A percentile compares a stretch with the other conserved stretches of the same genome.
phyloP scores from a whole-genome alignment of 1,284 basidiomycete genomes.

The Sanghuangporus baumii region DNA sequence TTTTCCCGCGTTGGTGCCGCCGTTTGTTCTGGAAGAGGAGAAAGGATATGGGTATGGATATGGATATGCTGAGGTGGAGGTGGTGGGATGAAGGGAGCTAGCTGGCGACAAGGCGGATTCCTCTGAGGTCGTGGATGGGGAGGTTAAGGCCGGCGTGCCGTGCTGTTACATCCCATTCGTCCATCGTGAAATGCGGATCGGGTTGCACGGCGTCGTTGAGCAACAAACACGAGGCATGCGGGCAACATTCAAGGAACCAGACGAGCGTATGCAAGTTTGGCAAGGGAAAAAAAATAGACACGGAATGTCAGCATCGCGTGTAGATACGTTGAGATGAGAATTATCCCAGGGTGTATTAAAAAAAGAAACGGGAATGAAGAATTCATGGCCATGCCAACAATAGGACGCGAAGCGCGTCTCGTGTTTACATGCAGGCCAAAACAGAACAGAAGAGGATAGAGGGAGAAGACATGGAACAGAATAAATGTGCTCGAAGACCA shows the following conservation, averaged over 20 bases:
- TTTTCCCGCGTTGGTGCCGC: neutral
- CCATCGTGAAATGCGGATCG: neutral
- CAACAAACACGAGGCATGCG: neutral
- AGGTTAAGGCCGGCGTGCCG: conserved; percentile 10
- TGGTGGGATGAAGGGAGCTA: neutral
- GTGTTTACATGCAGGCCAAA: neutral
- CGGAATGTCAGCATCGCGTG: neutral
- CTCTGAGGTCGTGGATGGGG: conserved; percentile 12
- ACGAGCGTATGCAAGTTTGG: no score
- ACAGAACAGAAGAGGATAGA: neutral
- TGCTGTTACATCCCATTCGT: neutral
- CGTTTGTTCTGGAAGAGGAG: neutral
- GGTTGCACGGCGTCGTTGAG: neutral
- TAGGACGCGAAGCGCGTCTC: neutral
- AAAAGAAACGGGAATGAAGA: neutral
- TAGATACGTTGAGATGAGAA: neutral
- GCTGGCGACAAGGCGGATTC: conserved; percentile 14
- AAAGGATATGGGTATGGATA: neutral
- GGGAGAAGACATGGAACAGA: neutral
- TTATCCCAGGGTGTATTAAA: neutral
- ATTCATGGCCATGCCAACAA: conserved; percentile 7
- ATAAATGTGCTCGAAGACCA: neutral
- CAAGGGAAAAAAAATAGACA: neutral
- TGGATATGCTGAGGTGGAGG: neutral
- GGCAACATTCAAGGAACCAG: neutral